Evolutionary conservation across 768 basidiomycete species (phyloP).

Genomic region (Lactarius sp.): DNA sequence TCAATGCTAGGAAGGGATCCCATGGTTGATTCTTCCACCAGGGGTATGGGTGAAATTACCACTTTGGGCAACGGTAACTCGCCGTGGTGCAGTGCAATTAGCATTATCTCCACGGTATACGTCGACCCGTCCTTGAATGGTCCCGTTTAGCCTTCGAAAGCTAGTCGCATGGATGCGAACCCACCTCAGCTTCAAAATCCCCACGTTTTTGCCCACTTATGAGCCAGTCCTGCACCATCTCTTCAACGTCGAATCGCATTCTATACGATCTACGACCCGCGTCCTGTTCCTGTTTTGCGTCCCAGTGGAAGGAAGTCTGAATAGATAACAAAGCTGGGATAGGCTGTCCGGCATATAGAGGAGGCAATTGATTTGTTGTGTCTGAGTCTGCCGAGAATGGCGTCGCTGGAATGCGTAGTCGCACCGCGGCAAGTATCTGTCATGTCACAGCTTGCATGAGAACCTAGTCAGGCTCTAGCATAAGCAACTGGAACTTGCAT

Average conservation of each 20-base stretch:
- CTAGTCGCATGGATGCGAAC: slow-evolving; percentile 26
- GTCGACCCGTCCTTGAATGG: slow-evolving; percentile 53
- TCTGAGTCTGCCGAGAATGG: slow-evolving; percentile 36
- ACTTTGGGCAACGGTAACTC: slow-evolving; percentile 74
- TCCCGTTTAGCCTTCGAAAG: not conserved
- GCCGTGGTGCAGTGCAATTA: slow-evolving; percentile 87
- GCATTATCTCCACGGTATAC: slow-evolving; percentile 56
- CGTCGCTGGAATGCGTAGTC: slow-evolving; percentile 45
- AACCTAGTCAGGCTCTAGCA: slow-evolving; percentile 6
- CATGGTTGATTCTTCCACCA: slow-evolving; percentile 50
- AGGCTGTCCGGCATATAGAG: slow-evolving; percentile 82
- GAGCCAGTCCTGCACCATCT: slow-evolving; percentile 80
- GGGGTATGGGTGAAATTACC: slow-evolving; percentile 53
- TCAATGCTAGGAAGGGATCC: slow-evolving; percentile 62
- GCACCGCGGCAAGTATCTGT: slow-evolving; percentile 64
- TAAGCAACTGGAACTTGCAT: slow-evolving; percentile 44
- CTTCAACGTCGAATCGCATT: slow-evolving; percentile 79
- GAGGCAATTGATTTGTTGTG: slow-evolving; percentile 10
- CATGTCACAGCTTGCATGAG: slow-evolving; percentile 2
- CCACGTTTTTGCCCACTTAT: slow-evolving; percentile 86
- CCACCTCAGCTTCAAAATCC: slow-evolving; percentile 68
- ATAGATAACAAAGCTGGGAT: slow-evolving; percentile 65
- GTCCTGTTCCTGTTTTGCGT: slow-evolving; percentile 39
- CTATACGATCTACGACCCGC: slow-evolving; percentile 41
- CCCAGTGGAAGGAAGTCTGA: slow-evolving; percentile 75